Evolutionary conservation across 2,329 filamentous ascomycete genomes (phyloP), one percentile per base, ranked within the genome.

Genomic region (Pestalotiopsis sp.): DNA sequence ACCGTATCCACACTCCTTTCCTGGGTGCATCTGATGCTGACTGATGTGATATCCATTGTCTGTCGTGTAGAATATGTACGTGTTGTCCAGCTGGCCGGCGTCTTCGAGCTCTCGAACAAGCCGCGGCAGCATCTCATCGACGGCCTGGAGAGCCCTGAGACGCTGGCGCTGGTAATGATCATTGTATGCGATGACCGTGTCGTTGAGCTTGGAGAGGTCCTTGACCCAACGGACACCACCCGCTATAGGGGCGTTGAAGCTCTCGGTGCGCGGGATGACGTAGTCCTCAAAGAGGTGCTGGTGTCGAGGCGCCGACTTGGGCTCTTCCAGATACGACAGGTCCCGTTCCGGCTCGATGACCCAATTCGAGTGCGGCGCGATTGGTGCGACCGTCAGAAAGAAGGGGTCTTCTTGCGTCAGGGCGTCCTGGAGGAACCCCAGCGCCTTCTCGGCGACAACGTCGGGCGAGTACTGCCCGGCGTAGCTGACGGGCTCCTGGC

Each of bases 381-480:
- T 84, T 0, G 91, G 91, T 0, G 91, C 88, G 6, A 92, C 82
- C 0, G 85, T 85, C 4, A 94, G 76, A 74, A 93, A 93, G 78
- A 93, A 93, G 0, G 92, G 92, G 17, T 84, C 81, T 0, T 82
- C 78, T 0, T 82, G 80, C 0, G 79, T 76, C 2, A 90, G 80
- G 0, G 88, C 91, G 63, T 92, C 87, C 2, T 89, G 84, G 0
- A 94, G 78, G 59, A 93, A 88, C 0, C 84, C 87, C 6, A 86
- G 81, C 0, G 90, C 86, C 70, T 91, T 88, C 3, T 86, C 75
- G 0, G 87, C 84, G 14, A 92, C 82, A 4, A 93, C 79, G 72
- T 93, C 91, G 3, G 85, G 83, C 58, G 81, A 77, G 71, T 83
- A 78, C 41, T 79, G 60, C 6, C 76, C 75, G 41, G 77, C 72